phyloP scores from a whole-genome alignment of 441 rosid genomes.

The Mallotus repandus region DNA sequence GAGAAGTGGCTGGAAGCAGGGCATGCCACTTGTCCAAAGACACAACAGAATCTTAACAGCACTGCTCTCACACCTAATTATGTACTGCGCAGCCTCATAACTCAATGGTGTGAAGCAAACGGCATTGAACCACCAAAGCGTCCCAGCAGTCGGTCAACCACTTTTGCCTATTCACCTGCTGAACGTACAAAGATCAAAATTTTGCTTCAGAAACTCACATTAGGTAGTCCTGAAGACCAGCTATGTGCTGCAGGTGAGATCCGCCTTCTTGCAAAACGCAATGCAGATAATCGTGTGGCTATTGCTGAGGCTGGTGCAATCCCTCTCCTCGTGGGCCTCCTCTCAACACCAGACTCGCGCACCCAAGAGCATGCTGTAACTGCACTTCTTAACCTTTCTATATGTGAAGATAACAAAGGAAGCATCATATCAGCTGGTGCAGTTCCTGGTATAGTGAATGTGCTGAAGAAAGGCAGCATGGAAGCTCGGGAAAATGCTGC shows the following conservation, averaged over 20 bases:
- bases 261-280: constrained; percentile 92
- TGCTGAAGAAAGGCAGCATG: constrained; percentile 95
- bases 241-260: constrained; percentile 83
- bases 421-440: constrained; percentile 78
- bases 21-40: constrained; percentile 86
- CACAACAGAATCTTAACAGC: constrained; percentile 66
- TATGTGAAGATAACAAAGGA: constrained; percentile 88
- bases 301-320: constrained; percentile 98
- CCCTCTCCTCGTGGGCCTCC: constrained; percentile 79
- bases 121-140: constrained; percentile 87
- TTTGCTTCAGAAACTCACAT: constrained; percentile 74
- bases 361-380: constrained; percentile 96
- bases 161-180: constrained; percentile 59
- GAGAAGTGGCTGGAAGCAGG: constrained; percentile 94
- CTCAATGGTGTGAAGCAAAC: constrained; percentile 93
- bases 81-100: constrained; percentile 88
- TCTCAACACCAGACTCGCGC: constrained; percentile 72
- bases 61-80: constrained; percentile 76
- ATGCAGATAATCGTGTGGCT: constrained; percentile 89
- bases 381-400: constrained; percentile 89
- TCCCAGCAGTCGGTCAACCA: constrained; percentile 60
- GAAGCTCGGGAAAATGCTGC: constrained; percentile 98
- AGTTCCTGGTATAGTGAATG: constrained; percentile 85
- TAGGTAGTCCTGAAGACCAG: constrained; percentile 69
- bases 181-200: constrained; percentile 64